Conservation (phyloP, 352 stramenopile genomes). For the Plasmopara halstedii region DNA sequence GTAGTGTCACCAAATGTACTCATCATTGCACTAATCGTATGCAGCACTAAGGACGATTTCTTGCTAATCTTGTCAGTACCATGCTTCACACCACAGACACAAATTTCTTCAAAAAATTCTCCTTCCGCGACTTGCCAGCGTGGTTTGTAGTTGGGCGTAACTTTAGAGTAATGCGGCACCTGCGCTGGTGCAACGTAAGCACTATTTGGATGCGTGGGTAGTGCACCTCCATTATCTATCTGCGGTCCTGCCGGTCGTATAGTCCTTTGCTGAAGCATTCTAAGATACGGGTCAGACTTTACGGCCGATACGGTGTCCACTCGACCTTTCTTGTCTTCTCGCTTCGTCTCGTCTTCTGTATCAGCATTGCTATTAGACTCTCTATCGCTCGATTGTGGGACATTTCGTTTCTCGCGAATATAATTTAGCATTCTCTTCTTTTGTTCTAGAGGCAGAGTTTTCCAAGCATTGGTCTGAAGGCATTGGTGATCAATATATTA, state of each 20-base stretch:
- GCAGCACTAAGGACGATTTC: constrained; percentile 36
- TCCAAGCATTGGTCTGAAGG: constrained; percentile 64
- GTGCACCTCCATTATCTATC: not conserved
- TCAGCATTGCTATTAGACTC: constrained; percentile 2
- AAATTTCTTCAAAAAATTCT: constrained; percentile 61
- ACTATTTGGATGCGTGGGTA: constrained; percentile 41
- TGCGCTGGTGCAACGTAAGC: constrained; percentile 47
- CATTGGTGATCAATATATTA: not conserved
- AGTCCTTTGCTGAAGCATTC: constrained; percentile 71
- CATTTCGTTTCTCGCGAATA: constrained; percentile 56
- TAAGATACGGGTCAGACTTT: constrained; percentile 63
- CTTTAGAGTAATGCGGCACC: constrained; percentile 36
- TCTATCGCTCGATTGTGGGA: constrained; percentile 10
- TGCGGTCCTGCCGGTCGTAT: constrained; percentile 19
- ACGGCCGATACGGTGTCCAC: constrained; percentile 16
- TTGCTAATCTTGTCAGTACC: constrained; percentile 26
- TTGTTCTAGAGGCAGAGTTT: constrained; percentile 58
- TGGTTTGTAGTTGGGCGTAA: constrained; percentile 30
- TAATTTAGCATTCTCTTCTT: constrained; percentile 79
- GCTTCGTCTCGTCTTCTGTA: constrained; percentile 1
- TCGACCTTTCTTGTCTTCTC: constrained; percentile 6
- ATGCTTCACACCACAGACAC: constrained; percentile 53
- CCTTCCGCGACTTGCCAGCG: constrained; percentile 66
- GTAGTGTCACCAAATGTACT: constrained; percentile 70
- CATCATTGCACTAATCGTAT: constrained; percentile 77